A percentile compares a stretch with the other conserved stretches of the same genome.
Evolutionary conservation across 2,329 filamentous ascomycete genomes (phyloP).

Genomic region (Paecilomyces sp.): DNA sequence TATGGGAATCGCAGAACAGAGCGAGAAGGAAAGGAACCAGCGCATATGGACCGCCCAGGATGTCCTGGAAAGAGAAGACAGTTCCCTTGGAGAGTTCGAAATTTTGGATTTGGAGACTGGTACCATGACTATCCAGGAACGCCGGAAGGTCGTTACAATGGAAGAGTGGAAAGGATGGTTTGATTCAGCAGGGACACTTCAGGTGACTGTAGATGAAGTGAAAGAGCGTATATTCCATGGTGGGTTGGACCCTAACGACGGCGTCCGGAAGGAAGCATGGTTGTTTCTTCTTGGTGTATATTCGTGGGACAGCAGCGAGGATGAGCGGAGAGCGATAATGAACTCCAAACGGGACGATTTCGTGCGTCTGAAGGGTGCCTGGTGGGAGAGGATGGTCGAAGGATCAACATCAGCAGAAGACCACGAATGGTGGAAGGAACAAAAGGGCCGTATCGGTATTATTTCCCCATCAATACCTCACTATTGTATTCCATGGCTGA

Average conservation of each 20-base stretch:
- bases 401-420: slow-evolving; percentile 71
- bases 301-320: slow-evolving; percentile 81
- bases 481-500: background rate
- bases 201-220: slow-evolving; percentile 80
- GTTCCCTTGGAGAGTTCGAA: slow-evolving; percentile 92
- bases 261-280: slow-evolving; percentile 94
- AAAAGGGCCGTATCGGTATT: slow-evolving; percentile 86
- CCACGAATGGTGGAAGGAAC: slow-evolving; percentile 94
- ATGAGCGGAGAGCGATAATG: slow-evolving; percentile 75
- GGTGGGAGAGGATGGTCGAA: slow-evolving; percentile 93
- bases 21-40: slow-evolving; percentile 76
- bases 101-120: slow-evolving; percentile 73
- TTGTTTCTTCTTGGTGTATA: slow-evolving; percentile 86
- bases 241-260: slow-evolving; percentile 79
- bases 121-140: slow-evolving; percentile 66
- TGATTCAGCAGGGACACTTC: slow-evolving; percentile 65
- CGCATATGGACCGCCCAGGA: slow-evolving; percentile 91
- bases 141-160: slow-evolving; percentile 67
- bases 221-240: slow-evolving; percentile 98
- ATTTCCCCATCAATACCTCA: slow-evolving; percentile 8
- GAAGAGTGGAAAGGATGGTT: slow-evolving; percentile 92
- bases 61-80: slow-evolving; percentile 88
- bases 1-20: slow-evolving; percentile 97
- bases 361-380: slow-evolving; percentile 83
- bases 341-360: slow-evolving; percentile 89